A percentile compares a stretch with the other conserved stretches of the same genome.
These are phyloP conservation scores for Aspergillus costaricaensis DNA, from an alignment of 2,329 filamentous ascomycete species.

Conservation along the genomic window DNA sequence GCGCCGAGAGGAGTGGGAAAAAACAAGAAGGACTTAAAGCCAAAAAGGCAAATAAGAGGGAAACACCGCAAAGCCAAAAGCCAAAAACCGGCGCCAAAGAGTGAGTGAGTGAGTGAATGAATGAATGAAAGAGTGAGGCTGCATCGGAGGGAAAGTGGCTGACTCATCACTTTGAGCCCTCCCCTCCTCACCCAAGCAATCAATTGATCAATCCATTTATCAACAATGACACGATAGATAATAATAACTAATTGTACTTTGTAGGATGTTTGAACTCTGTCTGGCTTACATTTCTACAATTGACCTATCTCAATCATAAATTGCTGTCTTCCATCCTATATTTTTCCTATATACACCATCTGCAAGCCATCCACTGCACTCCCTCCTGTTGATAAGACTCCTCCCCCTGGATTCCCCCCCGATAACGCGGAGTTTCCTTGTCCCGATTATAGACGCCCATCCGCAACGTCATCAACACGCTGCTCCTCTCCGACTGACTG, in stretches of 20 bases:
- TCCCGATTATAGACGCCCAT: constrained; percentile 5
- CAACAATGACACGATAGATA: no score
- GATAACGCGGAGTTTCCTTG: constrained; percentile 13
- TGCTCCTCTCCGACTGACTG: background rate
- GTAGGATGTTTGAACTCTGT: no score
- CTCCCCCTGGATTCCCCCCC: background rate
- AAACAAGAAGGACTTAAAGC: background rate
- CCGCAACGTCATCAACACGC: constrained; percentile 13
- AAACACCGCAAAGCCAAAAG: background rate
- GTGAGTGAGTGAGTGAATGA: background rate
- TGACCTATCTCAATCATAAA: no score
- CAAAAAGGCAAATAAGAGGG: background rate
- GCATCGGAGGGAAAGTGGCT: background rate
- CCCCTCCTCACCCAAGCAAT: background rate
- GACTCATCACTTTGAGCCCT: background rate
- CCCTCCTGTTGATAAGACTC: background rate
- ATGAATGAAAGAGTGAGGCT: background rate
- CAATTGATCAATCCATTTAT: no score
- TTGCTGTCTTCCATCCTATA: no score
- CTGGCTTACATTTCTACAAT: no score
- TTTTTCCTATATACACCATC: background rate
- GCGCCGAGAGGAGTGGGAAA: background rate
- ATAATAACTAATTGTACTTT: no score
- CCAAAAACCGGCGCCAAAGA: no score
- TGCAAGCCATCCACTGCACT: background rate